Base-by-base conservation (phyloP, 352 stramenopile species). In the Globisporangium alternatum region DNA sequence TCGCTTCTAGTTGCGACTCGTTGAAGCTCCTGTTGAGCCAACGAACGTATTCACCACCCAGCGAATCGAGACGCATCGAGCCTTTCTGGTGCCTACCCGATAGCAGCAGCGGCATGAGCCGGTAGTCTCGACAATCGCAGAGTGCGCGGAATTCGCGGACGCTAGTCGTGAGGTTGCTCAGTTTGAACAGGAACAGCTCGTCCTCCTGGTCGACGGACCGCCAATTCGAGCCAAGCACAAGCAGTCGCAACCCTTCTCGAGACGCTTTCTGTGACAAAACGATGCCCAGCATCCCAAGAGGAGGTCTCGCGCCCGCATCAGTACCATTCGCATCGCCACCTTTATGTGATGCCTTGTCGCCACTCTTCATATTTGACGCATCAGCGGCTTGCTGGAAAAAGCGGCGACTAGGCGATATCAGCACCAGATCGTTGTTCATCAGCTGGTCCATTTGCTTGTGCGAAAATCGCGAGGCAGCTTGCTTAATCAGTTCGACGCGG, bases 1-100 rank as follows among this genome's bases (percentile, higher is more conserved):
- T 98, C 1, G 92, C 89, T 81, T 96, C 83, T 43, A 90, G 72
- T 67, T 98, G 92, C 4, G 90, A 97, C 22, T 93, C 78, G 45
- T 98, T 98, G 48, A 96, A 97, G 44, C 76, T 79, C 57, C 69
- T 77, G 5, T 67, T 85, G 6, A 97, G 71, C 85, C 87, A 95
- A 12, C 80, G 75, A 1, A 95, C 88, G 56, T 95, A 97, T 25
- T 84, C 85, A 2, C 88, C 39, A 2, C 89, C 86, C 22, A 96
- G 72, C 39, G 83, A 91, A 59, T 95, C 87, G 56, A 95, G 76
- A 13, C 78, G 75, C 83, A 93, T 96, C 5, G 82, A 87, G 13
- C 81, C 83, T 57, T 79, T 69, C 35, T 78, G 69, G 67, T 93
- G 80, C 15, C 89, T 64, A 1, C 88, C 88, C 0, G 84, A 93